phyloP scores from a whole-genome alignment of 2,329 filamentous ascomycete species.

The Aspergillus viridinutans region DNA sequence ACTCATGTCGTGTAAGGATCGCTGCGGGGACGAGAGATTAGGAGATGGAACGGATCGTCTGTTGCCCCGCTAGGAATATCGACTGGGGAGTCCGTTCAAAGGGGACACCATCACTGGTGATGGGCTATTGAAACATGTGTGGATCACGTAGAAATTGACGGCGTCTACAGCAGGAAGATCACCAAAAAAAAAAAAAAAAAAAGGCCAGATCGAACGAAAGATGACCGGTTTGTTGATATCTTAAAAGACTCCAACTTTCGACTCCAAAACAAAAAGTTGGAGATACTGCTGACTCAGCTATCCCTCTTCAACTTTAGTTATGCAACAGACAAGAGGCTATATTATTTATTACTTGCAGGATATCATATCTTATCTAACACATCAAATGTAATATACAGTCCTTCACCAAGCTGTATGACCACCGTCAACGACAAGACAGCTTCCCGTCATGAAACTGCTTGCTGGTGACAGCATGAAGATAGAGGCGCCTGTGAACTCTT shows the following conservation, averaged over 20 bases:
- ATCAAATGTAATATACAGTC: background rate
- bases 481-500: background rate
- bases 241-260: background rate
- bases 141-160: background rate
- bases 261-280: background rate
- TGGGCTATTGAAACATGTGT: background rate
- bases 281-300: background rate
- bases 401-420: conserved; percentile 3
- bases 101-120: background rate
- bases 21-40: background rate
- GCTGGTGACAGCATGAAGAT: conserved; percentile 1
- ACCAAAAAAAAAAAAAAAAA: background rate
- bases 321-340: background rate
- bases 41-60: background rate
- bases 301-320: too few relatives aligned
- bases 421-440: conserved; percentile 1
- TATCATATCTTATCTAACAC: background rate
- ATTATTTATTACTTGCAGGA: background rate
- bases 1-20: background rate
- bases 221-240: background rate
- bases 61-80: background rate
- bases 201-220: background rate
- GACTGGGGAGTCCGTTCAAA: background rate
- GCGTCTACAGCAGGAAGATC: background rate
- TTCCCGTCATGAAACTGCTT: conserved; percentile 4